phyloP scores from a whole-genome alignment of 139 green algal genomes.

The Yamagishiella unicocca region DNA sequence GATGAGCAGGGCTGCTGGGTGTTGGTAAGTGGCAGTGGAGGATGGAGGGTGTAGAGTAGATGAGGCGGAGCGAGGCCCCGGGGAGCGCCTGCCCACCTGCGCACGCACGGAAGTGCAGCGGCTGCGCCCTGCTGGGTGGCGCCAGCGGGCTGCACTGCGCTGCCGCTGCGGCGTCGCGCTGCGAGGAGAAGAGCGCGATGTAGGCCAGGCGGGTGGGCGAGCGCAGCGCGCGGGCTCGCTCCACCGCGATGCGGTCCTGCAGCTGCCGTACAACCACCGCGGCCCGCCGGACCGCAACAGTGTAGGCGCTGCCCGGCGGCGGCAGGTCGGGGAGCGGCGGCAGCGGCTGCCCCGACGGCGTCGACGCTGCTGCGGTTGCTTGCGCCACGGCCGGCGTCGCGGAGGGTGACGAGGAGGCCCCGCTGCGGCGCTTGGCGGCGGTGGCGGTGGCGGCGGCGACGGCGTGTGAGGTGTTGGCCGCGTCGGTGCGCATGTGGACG shows the following conservation, averaged over 20 bases:
- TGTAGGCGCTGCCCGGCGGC: not conserved
- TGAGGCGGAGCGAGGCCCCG: not conserved
- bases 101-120: constrained; percentile 42
- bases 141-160: constrained; percentile 36
- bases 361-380: not conserved
- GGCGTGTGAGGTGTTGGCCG: too few relatives aligned
- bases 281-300: not conserved
- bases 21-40: too few relatives aligned
- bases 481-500: not conserved
- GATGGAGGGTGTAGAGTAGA: too few relatives aligned
- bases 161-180: constrained; percentile 31
- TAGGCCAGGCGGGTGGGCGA: constrained; percentile 11
- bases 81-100: constrained; percentile 25
- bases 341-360: not conserved
- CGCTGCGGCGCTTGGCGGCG: too few relatives aligned
- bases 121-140: constrained; percentile 23
- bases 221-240: constrained; percentile 5
- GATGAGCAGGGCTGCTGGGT: too few relatives aligned
- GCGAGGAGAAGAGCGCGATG: constrained; percentile 30
- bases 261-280: constrained; percentile 22
- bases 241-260: constrained; percentile 23
- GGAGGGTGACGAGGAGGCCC: not conserved
- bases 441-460: not conserved
- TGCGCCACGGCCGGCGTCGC: not conserved
- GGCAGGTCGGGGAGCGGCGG: not conserved